Evolutionary conservation across 2,329 filamentous ascomycete species (phyloP).

Genomic region (Fusarium acutatum): DNA sequence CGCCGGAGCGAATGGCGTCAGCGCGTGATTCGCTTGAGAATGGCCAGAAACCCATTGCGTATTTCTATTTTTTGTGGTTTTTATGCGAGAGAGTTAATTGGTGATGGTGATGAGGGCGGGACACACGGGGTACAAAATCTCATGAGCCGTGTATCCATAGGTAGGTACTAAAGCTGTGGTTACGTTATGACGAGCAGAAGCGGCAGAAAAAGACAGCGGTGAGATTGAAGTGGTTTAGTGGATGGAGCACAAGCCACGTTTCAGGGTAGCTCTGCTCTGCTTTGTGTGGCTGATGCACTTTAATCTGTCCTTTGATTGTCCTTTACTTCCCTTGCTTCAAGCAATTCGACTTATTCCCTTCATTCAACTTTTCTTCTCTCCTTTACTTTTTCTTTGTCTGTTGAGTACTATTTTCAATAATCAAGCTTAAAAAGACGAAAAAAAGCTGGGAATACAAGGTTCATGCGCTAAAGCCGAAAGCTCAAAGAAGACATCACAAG

Average conservation of each 20-base stretch:
- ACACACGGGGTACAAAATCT: slow-evolving; percentile 23
- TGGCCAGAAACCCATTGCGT: slow-evolving; percentile 57
- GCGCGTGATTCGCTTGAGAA: slow-evolving; percentile 59
- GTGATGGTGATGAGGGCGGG: neutral
- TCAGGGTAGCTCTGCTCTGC: neutral
- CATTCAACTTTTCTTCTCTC: slow-evolving; percentile 9
- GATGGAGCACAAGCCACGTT: neutral
- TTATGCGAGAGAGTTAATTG: neutral
- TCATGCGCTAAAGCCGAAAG: slow-evolving; percentile 8
- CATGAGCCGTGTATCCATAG: slow-evolving; percentile 7
- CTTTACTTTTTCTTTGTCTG: neutral
- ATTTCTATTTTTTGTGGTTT: slow-evolving; percentile 4
- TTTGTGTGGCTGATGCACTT: slow-evolving; percentile 18
- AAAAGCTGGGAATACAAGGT: neutral
- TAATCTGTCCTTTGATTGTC: slow-evolving; percentile 26
- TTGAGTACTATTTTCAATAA: neutral
- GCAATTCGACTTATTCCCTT: slow-evolving; percentile 1
- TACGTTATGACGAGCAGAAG: slow-evolving; percentile 24
- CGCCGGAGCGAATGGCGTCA: slow-evolving; percentile 63
- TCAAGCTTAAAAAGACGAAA: neutral
- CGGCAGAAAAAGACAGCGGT: slow-evolving; percentile 32
- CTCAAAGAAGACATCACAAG: slow-evolving; percentile 7
- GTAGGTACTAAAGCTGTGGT: neutral
- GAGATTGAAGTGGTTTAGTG: slow-evolving; percentile 1
- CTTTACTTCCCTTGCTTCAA: neutral